phyloP scores from a whole-genome alignment of 2,329 filamentous ascomycete species.

The Pyrenochaeta sp. region DNA sequence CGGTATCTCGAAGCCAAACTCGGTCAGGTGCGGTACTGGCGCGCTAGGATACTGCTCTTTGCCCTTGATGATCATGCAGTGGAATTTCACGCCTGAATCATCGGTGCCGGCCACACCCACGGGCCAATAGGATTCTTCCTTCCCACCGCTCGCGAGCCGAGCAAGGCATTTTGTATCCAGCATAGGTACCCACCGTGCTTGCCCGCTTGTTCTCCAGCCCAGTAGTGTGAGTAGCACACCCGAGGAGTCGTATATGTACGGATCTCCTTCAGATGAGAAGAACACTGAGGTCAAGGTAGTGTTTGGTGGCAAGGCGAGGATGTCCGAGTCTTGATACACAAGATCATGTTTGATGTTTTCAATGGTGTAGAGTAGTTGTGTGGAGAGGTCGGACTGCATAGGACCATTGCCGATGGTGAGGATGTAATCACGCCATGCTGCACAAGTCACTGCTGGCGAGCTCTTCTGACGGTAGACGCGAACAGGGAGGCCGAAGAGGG shows the following conservation, averaged over 20 bases:
- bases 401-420: constrained; percentile 94
- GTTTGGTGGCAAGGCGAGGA: constrained; percentile 81
- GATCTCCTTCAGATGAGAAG: constrained; percentile 93
- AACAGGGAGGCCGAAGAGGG: constrained; percentile 88
- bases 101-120: constrained; percentile 90
- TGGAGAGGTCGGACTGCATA: constrained; percentile 77
- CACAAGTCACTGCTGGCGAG: constrained; percentile 87
- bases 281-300: constrained; percentile 82
- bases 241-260: constrained; percentile 93
- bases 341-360: constrained; percentile 95
- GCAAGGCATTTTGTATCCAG: constrained; percentile 87
- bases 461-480: constrained; percentile 92
- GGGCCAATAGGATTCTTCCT: constrained; percentile 92
- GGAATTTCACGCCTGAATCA: constrained; percentile 87
- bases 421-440: constrained; percentile 95
- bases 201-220: constrained; percentile 86
- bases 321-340: constrained; percentile 93
- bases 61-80: constrained; percentile 98
- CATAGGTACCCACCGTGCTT: constrained; percentile 90
- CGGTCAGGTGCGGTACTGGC: constrained; percentile 89
- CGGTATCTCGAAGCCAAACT: constrained; percentile 92
- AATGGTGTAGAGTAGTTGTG: constrained; percentile 86
- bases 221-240: constrained; percentile 87
- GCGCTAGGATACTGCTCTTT: constrained; percentile 83
- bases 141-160: constrained; percentile 83